Conservation (phyloP, 352 stramenopile genomes). For the Pythium phragmiticola region DNA sequence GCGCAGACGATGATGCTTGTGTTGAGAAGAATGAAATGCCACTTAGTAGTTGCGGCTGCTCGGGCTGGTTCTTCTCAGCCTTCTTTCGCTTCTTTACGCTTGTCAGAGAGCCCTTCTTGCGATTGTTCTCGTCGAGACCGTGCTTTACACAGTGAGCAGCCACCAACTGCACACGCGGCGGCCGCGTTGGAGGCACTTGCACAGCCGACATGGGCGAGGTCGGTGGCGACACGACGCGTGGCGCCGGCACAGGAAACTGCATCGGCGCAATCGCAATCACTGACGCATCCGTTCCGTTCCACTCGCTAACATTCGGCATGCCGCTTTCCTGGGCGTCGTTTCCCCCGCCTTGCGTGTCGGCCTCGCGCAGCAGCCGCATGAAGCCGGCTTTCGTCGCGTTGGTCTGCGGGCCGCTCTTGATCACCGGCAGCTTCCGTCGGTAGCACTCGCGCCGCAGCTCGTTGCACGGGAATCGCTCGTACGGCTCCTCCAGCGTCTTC, state of each 20-base stretch:
- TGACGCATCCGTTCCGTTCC: not conserved
- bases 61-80: not conserved
- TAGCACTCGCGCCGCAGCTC: conserved; percentile 28
- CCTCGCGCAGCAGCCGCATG: conserved; percentile 21
- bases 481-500: conserved; percentile 11
- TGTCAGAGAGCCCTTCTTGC: no score
- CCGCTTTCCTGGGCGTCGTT: not conserved
- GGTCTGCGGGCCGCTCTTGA: conserved; percentile 25
- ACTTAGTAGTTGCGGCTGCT: not conserved
- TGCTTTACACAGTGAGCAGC: not conserved
- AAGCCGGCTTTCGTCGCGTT: conserved; percentile 31
- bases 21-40: not conserved
- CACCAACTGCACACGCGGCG: not conserved
- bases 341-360: not conserved
- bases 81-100: not conserved
- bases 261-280: not conserved
- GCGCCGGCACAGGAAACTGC: not conserved
- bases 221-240: conserved; percentile 5
- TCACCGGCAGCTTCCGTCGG: conserved; percentile 23
- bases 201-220: not conserved
- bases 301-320: not conserved
- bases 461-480: conserved; percentile 27
- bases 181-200: not conserved
- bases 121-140: no score
- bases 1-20: not conserved